Conservation (phyloP, 163 green algal genomes). For the Chloromonas sp. region DNA sequence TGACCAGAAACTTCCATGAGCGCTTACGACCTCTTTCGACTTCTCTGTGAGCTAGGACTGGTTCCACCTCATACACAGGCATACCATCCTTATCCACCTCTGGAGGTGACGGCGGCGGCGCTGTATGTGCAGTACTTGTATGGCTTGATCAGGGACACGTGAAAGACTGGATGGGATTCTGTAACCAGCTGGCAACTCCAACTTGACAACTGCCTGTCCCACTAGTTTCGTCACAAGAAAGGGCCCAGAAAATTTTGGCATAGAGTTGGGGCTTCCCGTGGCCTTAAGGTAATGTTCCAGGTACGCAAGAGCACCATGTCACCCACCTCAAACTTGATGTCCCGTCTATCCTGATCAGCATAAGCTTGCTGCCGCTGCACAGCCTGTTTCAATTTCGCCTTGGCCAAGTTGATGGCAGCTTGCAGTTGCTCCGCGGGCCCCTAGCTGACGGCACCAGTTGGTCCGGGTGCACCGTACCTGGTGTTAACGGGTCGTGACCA, state of each 20-base stretch:
- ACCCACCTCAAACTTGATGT: slow-evolving; percentile 22
- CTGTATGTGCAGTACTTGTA: too few relatives aligned
- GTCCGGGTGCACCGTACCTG: too few relatives aligned
- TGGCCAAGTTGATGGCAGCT: slow-evolving; percentile 2
- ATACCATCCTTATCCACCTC: too few relatives aligned
- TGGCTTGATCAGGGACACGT: background rate
- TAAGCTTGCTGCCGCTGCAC: slow-evolving; percentile 21
- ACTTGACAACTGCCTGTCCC: slow-evolving; percentile 16
- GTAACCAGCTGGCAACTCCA: slow-evolving; percentile 12
- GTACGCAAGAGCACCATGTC: slow-evolving; percentile 32
- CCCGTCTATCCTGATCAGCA: slow-evolving; percentile 14
- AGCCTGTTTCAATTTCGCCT: slow-evolving; percentile 4
- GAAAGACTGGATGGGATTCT: background rate
- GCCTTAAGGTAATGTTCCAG: slow-evolving; percentile 25
- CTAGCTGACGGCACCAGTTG: background rate
- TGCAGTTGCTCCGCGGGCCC: background rate
- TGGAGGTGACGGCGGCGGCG: too few relatives aligned
- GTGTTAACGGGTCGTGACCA: too few relatives aligned
- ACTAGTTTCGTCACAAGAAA: slow-evolving; percentile 22
- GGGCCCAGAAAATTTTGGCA: slow-evolving; percentile 34
- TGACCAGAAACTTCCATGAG: too few relatives aligned
- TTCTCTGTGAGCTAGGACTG: too few relatives aligned
- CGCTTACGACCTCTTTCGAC: too few relatives aligned
- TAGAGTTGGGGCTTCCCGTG: slow-evolving; percentile 18
- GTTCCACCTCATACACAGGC: too few relatives aligned